A percentile compares a stretch with the other conserved stretches of the same genome.
Evolutionary conservation across 805 yeast genomes (phyloP).

Genomic region (Yamadazyma tumulicola): DNA sequence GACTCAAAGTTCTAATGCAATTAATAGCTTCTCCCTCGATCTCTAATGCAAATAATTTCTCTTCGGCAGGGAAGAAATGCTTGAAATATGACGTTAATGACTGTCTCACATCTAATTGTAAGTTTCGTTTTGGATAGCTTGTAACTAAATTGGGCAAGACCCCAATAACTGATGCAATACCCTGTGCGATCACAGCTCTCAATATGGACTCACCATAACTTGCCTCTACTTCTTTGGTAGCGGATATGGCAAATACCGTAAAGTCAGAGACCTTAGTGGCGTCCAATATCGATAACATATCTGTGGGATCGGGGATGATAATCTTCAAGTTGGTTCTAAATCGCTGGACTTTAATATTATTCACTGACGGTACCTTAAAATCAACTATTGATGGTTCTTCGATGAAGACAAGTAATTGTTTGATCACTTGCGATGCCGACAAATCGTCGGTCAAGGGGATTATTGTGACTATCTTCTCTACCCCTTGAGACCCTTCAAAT

Average conservation of each 20-base stretch:
- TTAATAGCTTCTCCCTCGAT: slow-evolving; percentile 64
- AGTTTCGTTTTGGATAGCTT: slow-evolving; percentile 68
- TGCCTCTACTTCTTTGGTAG: slow-evolving; percentile 74
- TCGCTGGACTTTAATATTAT: slow-evolving; percentile 51
- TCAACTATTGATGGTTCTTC: slow-evolving; percentile 28
- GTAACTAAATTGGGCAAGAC: slow-evolving; percentile 70
- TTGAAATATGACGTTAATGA: slow-evolving; percentile 39
- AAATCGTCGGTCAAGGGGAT: slow-evolving; percentile 77
- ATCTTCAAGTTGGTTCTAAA: slow-evolving; percentile 76
- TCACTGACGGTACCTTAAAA: slow-evolving; percentile 46
- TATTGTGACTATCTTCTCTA: slow-evolving; percentile 79
- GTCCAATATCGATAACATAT: slow-evolving; percentile 71
- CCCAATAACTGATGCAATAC: slow-evolving; percentile 78
- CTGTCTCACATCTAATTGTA: slow-evolving; percentile 60
- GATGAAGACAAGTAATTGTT: slow-evolving; percentile 43
- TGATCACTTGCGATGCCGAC: slow-evolving; percentile 51
- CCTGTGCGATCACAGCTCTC: slow-evolving; percentile 87
- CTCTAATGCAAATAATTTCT: slow-evolving; percentile 71
- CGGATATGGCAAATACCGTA: slow-evolving; percentile 86
- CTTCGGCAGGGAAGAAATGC: slow-evolving; percentile 60
- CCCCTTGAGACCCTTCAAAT: slow-evolving; percentile 77
- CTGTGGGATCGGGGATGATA: slow-evolving; percentile 64
- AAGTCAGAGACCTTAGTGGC: slow-evolving; percentile 87
- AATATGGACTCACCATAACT: slow-evolving; percentile 84
- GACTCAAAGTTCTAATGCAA: slow-evolving; percentile 73